phyloP scores from a whole-genome alignment of 2,329 filamentous ascomycete genomes.

The Exophiala lecanii-corni region DNA sequence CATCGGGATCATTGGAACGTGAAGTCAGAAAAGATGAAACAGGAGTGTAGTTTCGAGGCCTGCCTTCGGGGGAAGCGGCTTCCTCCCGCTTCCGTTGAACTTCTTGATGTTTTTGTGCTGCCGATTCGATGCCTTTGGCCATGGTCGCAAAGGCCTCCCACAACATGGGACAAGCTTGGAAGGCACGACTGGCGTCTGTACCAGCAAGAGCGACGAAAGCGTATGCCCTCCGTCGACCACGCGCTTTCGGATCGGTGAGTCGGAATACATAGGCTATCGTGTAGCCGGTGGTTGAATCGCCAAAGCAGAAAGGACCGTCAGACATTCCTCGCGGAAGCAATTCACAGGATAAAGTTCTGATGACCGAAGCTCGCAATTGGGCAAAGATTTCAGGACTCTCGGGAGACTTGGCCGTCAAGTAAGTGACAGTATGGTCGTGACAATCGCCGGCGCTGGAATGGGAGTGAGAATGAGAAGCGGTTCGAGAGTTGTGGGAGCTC shows the following conservation, averaged over 20 bases:
- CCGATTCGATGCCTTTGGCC: constrained; percentile 47
- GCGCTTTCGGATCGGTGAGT: constrained; percentile 53
- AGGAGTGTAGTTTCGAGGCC: constrained; percentile 44
- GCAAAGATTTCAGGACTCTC: constrained; percentile 51
- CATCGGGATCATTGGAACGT: constrained; percentile 52
- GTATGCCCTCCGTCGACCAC: constrained; percentile 53
- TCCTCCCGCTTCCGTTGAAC: constrained; percentile 42
- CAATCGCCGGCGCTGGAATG: constrained; percentile 27
- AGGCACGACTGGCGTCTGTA: constrained; percentile 45
- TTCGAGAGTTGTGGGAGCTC: constrained; percentile 35
- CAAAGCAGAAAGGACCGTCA: constrained; percentile 56
- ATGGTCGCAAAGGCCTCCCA: constrained; percentile 53
- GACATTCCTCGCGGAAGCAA: constrained; percentile 52
- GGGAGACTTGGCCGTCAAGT: constrained; percentile 54
- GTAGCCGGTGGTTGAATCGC: constrained; percentile 52
- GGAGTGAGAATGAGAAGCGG: constrained; percentile 28
- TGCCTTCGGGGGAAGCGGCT: constrained; percentile 5
- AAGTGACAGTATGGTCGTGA: constrained; percentile 54
- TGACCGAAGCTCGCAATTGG: constrained; percentile 52
- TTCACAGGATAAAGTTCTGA: constrained; percentile 55
- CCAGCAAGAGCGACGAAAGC: constrained; percentile 54
- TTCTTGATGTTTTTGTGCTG: constrained; percentile 43
- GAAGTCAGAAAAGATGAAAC: constrained; percentile 56
- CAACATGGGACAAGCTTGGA: constrained; percentile 45
- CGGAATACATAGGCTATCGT: constrained; percentile 58